These are phyloP conservation scores for Psilocybe sp. DNA, from an alignment of 768 basidiomycete genomes.

Conservation along the genomic window DNA sequence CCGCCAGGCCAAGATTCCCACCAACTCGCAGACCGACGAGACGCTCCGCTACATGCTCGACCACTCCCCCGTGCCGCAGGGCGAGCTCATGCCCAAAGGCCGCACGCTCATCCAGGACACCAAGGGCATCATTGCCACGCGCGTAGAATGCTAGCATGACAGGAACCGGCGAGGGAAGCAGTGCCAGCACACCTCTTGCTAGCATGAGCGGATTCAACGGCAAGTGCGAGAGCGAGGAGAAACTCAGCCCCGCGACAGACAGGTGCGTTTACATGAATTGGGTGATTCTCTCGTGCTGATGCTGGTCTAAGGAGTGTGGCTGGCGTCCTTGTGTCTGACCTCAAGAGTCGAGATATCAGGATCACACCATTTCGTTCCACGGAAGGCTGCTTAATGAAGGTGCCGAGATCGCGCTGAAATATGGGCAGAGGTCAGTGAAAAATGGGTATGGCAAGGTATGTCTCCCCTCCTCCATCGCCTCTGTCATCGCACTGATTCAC, in stretches of 20 bases:
- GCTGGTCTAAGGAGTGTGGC: constrained; percentile 70
- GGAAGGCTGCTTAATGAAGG: constrained; percentile 77
- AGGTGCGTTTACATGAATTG: too few relatives aligned
- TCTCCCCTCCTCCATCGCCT: too few relatives aligned
- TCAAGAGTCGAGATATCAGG: constrained; percentile 94
- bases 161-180: constrained; percentile 64
- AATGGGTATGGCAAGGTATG: constrained; percentile 98
- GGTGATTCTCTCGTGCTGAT: too few relatives aligned
- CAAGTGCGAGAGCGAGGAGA: constrained; percentile 77
- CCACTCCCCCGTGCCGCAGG: constrained; percentile 54
- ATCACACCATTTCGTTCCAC: constrained; percentile 98
- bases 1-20: constrained; percentile 72
- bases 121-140: constrained; percentile 75
- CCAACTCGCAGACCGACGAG: constrained; percentile 77
- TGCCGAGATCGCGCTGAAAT: constrained; percentile 78
- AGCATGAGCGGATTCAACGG: constrained; percentile 77
- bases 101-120: constrained; percentile 71
- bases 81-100: constrained; percentile 75
- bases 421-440: constrained; percentile 91
- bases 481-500: constrained; percentile 3
- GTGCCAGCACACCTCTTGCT: constrained; percentile 77
- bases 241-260: constrained; percentile 86
- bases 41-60: constrained; percentile 65
- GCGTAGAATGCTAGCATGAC: constrained; percentile 65
- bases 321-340: constrained; percentile 91